Percentiles rank a stretch among this genome's conserved stretches.
These are phyloP conservation scores for Smittium culicis DNA, from an alignment of 371 early-diverging fungal species.

Conservation along the genomic window DNA sequence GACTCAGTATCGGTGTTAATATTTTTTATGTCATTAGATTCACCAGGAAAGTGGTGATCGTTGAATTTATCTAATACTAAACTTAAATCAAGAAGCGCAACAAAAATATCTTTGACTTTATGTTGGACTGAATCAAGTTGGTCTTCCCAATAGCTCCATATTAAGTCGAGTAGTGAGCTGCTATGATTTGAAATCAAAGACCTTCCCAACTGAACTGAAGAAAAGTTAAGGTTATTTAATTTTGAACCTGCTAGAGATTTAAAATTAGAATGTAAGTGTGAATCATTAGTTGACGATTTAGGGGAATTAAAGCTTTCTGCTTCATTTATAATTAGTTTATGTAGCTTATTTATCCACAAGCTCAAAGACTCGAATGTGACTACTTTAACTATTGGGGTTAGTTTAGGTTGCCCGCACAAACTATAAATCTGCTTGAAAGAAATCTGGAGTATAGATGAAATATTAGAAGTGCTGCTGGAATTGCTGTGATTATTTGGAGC, in stretches of 20 bases:
- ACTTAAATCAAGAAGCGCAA: constrained; percentile 39
- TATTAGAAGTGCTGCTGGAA: neutral
- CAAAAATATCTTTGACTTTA: constrained; percentile 50
- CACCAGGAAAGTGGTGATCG: neutral
- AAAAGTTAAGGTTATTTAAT: neutral
- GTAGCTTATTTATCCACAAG: constrained; percentile 37
- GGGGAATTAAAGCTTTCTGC: constrained; percentile 12
- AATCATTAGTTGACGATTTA: neutral
- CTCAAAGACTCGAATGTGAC: constrained; percentile 61
- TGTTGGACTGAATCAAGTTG: constrained; percentile 63
- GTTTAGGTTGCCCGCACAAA: constrained; percentile 30
- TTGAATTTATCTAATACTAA: constrained; percentile 16
- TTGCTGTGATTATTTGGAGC: too few species aligned
- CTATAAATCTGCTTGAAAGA: constrained; percentile 17
- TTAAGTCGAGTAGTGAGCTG: constrained; percentile 44
- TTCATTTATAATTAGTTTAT: neutral
- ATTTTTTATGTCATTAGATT: neutral
- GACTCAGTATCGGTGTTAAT: neutral
- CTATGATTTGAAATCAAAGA: constrained; percentile 19
- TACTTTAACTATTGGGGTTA: constrained; percentile 50
- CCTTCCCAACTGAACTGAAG: neutral
- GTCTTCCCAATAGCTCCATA: constrained; percentile 70
- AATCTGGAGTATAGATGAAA: neutral
- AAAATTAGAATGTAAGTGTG: neutral
- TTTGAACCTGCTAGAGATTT: neutral